These are phyloP conservation scores for Trichoderma simmonsii DNA, from an alignment of 2,329 filamentous ascomycete genomes.

Conservation along the genomic window DNA sequence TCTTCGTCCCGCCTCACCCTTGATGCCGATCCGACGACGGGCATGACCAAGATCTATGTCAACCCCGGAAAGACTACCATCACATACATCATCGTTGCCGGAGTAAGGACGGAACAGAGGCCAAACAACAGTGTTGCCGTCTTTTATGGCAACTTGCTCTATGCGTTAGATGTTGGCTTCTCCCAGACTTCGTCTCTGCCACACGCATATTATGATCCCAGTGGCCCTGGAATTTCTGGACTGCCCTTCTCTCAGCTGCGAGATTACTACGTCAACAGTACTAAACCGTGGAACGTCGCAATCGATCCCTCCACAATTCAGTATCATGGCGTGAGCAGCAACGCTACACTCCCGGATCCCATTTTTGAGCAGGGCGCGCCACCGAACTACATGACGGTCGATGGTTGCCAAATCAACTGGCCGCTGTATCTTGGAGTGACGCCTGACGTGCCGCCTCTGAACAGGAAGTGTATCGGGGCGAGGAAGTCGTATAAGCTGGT, in stretches of 20 bases:
- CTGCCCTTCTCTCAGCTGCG: slow-evolving; percentile 28
- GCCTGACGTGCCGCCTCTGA: slow-evolving; percentile 28
- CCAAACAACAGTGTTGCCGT: slow-evolving; percentile 39
- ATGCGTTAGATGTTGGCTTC: slow-evolving; percentile 38
- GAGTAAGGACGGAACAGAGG: slow-evolving; percentile 25
- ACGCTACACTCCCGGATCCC: slow-evolving; percentile 29
- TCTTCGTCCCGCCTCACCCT: slow-evolving; percentile 13
- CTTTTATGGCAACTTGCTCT: slow-evolving; percentile 43
- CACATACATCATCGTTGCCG: slow-evolving; percentile 21
- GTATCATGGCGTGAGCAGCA: slow-evolving; percentile 25
- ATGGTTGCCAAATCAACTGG: slow-evolving; percentile 38
- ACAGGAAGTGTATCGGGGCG: slow-evolving; percentile 26
- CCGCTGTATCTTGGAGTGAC: slow-evolving; percentile 31
- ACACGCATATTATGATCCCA: slow-evolving; percentile 23
- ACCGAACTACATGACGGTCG: slow-evolving; percentile 36
- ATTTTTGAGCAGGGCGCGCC: slow-evolving; percentile 30
- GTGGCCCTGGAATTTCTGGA: slow-evolving; percentile 20
- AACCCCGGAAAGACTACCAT: slow-evolving; percentile 22
- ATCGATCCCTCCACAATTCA: slow-evolving; percentile 27
- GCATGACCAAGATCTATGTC: slow-evolving; percentile 25
- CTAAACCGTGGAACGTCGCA: slow-evolving; percentile 29
- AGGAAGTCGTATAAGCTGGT: slow-evolving; percentile 35
- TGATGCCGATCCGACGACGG: slow-evolving; percentile 18
- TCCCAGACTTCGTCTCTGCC: slow-evolving; percentile 25
- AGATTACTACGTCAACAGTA: slow-evolving; percentile 35